A percentile compares a stretch with the other conserved stretches of the same genome.
phyloP scores from a whole-genome alignment of 2,329 filamentous ascomycete species.

The Penicillium sp. region DNA sequence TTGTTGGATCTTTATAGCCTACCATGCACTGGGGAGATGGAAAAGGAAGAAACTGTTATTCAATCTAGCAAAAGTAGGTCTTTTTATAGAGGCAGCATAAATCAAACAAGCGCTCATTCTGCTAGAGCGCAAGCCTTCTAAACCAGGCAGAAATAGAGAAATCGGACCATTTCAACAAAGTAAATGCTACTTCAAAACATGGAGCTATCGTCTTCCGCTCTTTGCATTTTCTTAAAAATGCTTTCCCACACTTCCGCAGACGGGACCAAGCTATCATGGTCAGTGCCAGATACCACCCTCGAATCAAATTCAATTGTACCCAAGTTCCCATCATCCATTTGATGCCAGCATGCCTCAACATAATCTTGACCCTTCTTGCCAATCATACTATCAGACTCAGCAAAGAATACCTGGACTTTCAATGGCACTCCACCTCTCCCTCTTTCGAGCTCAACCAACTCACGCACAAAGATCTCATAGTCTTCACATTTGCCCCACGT shows the following conservation, averaged over 20 bases:
- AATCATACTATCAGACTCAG: conserved; percentile 43
- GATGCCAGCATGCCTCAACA: conserved; percentile 43
- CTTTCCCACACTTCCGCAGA: conserved; percentile 18
- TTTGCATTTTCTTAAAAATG: conserved; percentile 6
- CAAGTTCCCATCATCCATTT: conserved; percentile 18
- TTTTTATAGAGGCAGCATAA: no score
- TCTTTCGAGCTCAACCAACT: conserved; percentile 13
- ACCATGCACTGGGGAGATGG: no score
- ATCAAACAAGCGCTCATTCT: no score
- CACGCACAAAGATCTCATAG: conserved; percentile 27
- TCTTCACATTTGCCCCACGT: conserved; percentile 38
- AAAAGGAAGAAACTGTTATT: no score
- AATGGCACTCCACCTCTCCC: conserved; percentile 12
- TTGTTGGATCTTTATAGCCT: no score
- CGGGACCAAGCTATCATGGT: conserved; percentile 40
- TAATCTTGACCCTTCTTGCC: conserved; percentile 43
- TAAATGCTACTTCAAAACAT: background rate
- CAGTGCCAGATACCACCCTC: conserved; percentile 28
- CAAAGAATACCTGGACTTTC: conserved; percentile 35
- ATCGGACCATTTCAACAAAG: no score
- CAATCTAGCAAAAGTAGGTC: no score
- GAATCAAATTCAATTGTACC: conserved; percentile 36
- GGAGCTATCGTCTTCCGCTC: background rate
- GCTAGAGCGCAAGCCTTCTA: no score
- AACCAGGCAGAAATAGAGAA: no score